Conservation (phyloP, 2,329 filamentous ascomycete genomes). For the Lasiodiplodia sp. region DNA sequence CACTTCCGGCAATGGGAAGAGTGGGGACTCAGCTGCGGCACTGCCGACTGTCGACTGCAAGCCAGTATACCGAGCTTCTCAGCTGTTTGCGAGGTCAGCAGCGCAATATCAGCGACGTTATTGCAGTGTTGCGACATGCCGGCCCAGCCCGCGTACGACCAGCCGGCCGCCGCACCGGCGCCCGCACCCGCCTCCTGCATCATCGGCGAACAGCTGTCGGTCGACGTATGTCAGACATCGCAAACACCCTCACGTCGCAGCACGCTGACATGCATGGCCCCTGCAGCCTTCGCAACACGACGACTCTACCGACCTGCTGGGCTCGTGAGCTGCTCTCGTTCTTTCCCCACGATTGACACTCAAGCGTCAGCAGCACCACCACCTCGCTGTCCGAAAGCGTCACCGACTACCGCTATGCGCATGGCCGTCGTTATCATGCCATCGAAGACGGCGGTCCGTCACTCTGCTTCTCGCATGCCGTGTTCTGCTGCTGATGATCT, state of each 20-base stretch:
- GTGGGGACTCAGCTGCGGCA: neutral
- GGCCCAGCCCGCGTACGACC: conserved; percentile 1
- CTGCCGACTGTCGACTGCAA: neutral
- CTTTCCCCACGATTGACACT: neutral
- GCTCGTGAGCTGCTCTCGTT: conserved; percentile 13
- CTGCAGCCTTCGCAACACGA: conserved; percentile 16
- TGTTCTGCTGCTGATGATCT: neutral
- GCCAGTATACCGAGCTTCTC: neutral
- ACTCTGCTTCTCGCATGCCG: neutral
- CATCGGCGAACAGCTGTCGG: conserved; percentile 23
- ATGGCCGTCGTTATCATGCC: conserved; percentile 31
- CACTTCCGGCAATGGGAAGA: neutral
- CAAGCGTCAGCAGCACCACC: conserved; percentile 18
- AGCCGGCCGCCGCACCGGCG: neutral
- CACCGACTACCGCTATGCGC: conserved; percentile 29
- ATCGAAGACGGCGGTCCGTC: conserved; percentile 28
- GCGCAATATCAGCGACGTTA: neutral
- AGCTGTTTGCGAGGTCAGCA: neutral
- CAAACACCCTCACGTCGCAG: neutral
- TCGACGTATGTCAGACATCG: conserved; percentile 18
- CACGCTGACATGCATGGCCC: conserved; percentile 7
- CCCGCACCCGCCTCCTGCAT: conserved; percentile 15
- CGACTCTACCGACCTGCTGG: conserved; percentile 25
- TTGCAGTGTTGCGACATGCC: conserved; percentile 6
- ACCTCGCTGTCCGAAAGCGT: conserved; percentile 30